Conservation (phyloP, 1,284 basidiomycete genomes). For the Farysia itapuensis region DNA sequence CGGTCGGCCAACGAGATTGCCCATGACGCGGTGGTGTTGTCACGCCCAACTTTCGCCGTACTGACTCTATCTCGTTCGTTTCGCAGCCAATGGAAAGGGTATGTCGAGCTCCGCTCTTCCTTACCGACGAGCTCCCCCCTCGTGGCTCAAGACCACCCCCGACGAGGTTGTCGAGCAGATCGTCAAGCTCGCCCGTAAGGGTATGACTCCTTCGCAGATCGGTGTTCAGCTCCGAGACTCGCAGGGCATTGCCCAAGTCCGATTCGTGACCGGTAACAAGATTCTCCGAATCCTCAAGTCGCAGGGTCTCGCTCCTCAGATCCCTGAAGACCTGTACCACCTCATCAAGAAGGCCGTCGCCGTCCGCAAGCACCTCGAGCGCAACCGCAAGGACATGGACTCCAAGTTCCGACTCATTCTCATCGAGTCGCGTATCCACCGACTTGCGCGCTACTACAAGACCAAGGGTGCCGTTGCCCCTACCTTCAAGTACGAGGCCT, state of each 20-base stretch:
- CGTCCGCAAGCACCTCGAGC: conserved; percentile 97
- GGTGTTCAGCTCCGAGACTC: conserved; percentile 97
- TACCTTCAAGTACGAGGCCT: conserved; percentile 73
- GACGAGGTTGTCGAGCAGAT: conserved; percentile 96
- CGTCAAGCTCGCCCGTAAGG: conserved; percentile 95
- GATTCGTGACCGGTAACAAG: conserved; percentile 98
- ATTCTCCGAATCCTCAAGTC: conserved; percentile 97
- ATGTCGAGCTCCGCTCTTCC: conserved; percentile 86
- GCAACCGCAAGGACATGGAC: conserved; percentile 84
- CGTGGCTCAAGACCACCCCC: conserved; percentile 94
- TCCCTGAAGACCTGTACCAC: conserved; percentile 99
- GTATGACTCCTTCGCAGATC: conserved; percentile 95
- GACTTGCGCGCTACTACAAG: conserved; percentile 94
- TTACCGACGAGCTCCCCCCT: conserved; percentile 89
- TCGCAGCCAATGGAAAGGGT: conserved; percentile 59
- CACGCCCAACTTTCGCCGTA: neutral
- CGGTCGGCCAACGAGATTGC: no score
- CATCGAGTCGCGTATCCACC: conserved; percentile 98
- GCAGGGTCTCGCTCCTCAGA: conserved; percentile 90
- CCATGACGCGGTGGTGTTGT: no score
- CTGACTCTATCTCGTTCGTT: neutral
- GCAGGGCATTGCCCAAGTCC: conserved; percentile 92
- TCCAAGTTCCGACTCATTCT: conserved; percentile 92
- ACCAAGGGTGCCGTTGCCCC: conserved; percentile 95
- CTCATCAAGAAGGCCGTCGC: conserved; percentile 99